Percentiles rank a stretch among this genome's conserved stretches.
phyloP scores from a whole-genome alignment of 495 filamentous ascomycete genomes.

The Talaromyces proteolyticus region DNA sequence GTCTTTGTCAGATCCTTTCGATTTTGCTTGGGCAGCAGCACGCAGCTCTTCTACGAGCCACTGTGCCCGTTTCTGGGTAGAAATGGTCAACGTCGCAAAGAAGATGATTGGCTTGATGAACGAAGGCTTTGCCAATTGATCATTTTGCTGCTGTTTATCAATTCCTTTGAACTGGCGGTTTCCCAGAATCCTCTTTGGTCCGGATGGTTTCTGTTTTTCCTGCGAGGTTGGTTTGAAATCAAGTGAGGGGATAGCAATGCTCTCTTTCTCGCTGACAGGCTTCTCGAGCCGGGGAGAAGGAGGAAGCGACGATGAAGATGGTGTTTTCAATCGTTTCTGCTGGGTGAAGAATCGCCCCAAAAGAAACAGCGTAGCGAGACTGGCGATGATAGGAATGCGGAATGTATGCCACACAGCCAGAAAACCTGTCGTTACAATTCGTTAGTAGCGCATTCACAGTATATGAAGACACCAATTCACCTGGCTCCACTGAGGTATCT shows the following conservation, averaged over 20 bases:
- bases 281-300: slow-evolving; percentile 23
- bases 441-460: background rate
- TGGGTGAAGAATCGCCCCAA: slow-evolving; percentile 20
- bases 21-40: slow-evolving; percentile 20
- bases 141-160: slow-evolving; percentile 12
- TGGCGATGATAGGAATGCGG: slow-evolving; percentile 30
- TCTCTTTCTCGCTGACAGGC: slow-evolving; percentile 17
- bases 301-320: slow-evolving; percentile 25
- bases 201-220: slow-evolving; percentile 12
- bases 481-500: background rate
- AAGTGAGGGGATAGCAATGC: slow-evolving; percentile 7
- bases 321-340: slow-evolving; percentile 20
- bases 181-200: slow-evolving; percentile 35
- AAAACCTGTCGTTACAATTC: slow-evolving; percentile 14
- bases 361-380: slow-evolving; percentile 16
- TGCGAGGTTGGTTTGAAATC: slow-evolving; percentile 4
- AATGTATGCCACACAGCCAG: slow-evolving; percentile 36
- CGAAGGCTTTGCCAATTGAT: slow-evolving; percentile 14
- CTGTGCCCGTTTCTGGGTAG: slow-evolving; percentile 64
- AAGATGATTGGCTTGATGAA: slow-evolving; percentile 75
- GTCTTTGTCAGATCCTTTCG: slow-evolving; percentile 22
- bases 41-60: slow-evolving; percentile 48
- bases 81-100: slow-evolving; percentile 78
- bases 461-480: background rate
- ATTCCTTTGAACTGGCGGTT: slow-evolving; percentile 27